These are phyloP conservation scores for Angomonas ambiguus DNA, from an alignment of 208 protist species.

Conservation along the genomic window DNA sequence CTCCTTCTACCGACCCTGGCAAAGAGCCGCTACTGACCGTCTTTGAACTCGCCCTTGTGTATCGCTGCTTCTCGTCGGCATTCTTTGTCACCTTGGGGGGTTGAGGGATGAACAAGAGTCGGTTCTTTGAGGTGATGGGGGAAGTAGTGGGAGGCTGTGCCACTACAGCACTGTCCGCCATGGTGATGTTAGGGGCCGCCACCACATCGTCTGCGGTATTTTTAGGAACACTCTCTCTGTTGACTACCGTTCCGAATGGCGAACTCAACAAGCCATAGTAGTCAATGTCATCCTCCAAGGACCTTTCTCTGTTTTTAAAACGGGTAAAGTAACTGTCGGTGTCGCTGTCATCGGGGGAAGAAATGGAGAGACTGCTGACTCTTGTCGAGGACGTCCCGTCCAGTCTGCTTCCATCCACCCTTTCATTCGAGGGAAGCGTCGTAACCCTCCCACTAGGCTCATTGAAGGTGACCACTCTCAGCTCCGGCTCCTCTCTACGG, in stretches of 20 bases:
- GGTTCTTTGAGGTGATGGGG: neutral
- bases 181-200: neutral
- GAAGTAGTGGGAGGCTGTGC: neutral
- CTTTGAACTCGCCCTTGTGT: too few relatives aligned
- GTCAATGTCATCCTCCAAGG: neutral
- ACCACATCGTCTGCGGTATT: neutral
- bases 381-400: neutral
- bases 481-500: neutral
- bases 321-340: neutral
- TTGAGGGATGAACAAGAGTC: neutral
- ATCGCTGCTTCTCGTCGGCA: neutral
- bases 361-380: neutral
- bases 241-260: neutral
- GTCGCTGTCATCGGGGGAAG: neutral
- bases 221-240: neutral
- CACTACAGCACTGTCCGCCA: neutral
- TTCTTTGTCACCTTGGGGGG: neutral
- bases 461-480: neutral
- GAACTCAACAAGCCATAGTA: neutral
- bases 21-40: neutral
- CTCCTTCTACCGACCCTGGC: neutral
- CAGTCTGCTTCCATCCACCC: neutral
- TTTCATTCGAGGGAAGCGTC: neutral
- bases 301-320: neutral
- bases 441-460: neutral